These are phyloP conservation scores for Phytophthora hybrid DNA, from an alignment of 352 stramenopile species.

Conservation along the genomic window DNA sequence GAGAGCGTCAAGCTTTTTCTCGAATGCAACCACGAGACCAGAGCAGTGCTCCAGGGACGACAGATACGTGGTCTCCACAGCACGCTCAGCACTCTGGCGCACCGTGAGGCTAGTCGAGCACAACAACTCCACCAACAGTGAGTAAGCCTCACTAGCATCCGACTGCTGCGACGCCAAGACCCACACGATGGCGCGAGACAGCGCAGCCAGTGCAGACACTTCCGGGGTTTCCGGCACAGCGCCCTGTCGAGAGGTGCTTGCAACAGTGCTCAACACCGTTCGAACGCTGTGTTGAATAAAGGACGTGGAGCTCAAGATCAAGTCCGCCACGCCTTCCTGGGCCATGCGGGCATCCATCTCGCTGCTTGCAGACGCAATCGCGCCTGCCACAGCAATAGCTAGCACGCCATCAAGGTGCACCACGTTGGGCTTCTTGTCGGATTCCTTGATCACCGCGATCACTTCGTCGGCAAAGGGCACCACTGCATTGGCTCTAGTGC, in stretches of 20 bases:
- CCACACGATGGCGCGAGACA: constrained; percentile 69
- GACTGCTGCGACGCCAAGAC: constrained; percentile 73
- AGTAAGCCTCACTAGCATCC: constrained; percentile 58
- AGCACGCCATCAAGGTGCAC: constrained; percentile 81
- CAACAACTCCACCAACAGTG: constrained; percentile 67
- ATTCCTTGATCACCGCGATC: constrained; percentile 61
- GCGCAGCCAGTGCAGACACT: constrained; percentile 59
- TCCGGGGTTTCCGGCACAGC: constrained; percentile 54
- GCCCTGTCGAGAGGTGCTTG: constrained; percentile 24
- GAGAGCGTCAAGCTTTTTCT: constrained; percentile 61
- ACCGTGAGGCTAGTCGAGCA: constrained; percentile 58
- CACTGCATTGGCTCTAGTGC: constrained; percentile 35
- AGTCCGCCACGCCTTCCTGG: constrained; percentile 52
- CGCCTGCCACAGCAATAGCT: constrained; percentile 66
- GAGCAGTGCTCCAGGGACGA: constrained; percentile 67
- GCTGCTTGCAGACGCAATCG: constrained; percentile 64
- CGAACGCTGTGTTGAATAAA: constrained; percentile 64
- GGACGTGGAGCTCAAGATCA: constrained; percentile 55
- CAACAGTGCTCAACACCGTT: constrained; percentile 45
- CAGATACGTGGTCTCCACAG: constrained; percentile 59
- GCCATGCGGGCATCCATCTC: constrained; percentile 68
- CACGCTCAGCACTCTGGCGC: constrained; percentile 56
- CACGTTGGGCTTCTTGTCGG: constrained; percentile 84
- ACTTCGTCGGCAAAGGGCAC: constrained; percentile 60
- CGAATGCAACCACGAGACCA: constrained; percentile 61